Evolutionary conservation across 169 alveolate genomes (phyloP), one percentile per base, ranked within the genome.

Genomic region (Plasmodium reichenowi): DNA sequence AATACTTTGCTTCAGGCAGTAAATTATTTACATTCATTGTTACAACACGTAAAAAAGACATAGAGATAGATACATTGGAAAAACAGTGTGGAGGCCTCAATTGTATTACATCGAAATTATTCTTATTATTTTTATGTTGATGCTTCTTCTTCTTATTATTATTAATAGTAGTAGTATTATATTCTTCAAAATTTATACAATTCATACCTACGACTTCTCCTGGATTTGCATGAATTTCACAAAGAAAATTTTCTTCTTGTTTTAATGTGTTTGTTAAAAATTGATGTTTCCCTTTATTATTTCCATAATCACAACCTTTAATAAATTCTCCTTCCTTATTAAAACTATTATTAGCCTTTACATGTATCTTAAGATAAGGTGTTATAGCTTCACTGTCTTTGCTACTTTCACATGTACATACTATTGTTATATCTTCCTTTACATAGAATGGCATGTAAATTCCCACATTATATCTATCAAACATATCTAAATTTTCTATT

Each of bases 281-380:
- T 78, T 78, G 71, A 15, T 66, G 24, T 66, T 78, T 48, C 45
- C 89, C 89, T 78, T 6, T 20, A 24, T 78, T 78, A 54, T 66
- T 78, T 15, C 89, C 89, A 64, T 38, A 78, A 22, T 78, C 89
- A 9, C 89, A 78, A 12, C 89, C 89, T 59, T 78, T 78, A 26
- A 78, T 47, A 17, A 38, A 54, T 20, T 56, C 68, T 22, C 50
- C 75, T 62, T 63, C 47, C 45, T 52, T 67, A 54, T 47, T 50
- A 32, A 45, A 3, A n/a, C 75, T 67, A 56, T 78, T 50, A 59
- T 72, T 13, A 15, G 47, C 67, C 50, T 47, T 66, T 7, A 78
- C 50, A 15, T 64, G 26, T 66, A 78, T 78, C 67, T 63, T 78
- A 50, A 78, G 38, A 66, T 78, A 78, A 2, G 89, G 80, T 5